Evolutionary conservation across 352 stramenopile species (phyloP), one percentile per base, ranked within the genome.

Genomic region (Globisporangium solare): DNA sequence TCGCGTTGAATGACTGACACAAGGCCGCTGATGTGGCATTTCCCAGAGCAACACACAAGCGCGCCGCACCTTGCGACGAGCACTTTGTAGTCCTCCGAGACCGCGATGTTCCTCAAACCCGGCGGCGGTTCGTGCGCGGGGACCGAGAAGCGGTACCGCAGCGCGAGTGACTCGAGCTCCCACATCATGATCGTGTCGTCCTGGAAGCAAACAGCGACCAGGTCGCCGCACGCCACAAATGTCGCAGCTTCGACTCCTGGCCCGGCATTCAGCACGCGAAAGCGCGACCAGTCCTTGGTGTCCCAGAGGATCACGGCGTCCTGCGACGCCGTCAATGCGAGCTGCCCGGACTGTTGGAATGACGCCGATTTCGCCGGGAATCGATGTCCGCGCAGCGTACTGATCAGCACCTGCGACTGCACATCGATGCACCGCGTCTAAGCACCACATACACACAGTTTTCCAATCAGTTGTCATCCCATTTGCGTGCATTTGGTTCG

Each of bases 101-200:
- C 82, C 1, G 76, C 60, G 39, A 92, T 88, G 20, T 83, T 82
- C 51, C 70, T 67, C 22, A 92, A 52, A 20, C 79, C 77, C 0
- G 78, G 68, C 1, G 82, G 73, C n/a, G 67, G 47, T 41, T 94
- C 84, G 50, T 81, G 68, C 48, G 83, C 70, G 0, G 84, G 82
- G 6, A 94, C 55, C 20, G 68, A 71, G 51, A 92, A 94, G 1
- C 79, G 71, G 54, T 88, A 91, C 13, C 72, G 75, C n/a, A 94
- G 48, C 13, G 80, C 76, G 0, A 92, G 71, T 12, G 80, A 73
- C 47, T 86, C 80, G 4, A 92, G 69, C 52, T 92, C 80, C 85
- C 82, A 92, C 80, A 94, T 91, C 77, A 94, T 88, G 57, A 92
- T 86, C 12, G 80, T 85, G 52, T 89, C 74, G 47, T 94, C 85